Base-by-base conservation (phyloP, 2,329 filamentous ascomycete species). In the Dactylella cylindrospora region DNA sequence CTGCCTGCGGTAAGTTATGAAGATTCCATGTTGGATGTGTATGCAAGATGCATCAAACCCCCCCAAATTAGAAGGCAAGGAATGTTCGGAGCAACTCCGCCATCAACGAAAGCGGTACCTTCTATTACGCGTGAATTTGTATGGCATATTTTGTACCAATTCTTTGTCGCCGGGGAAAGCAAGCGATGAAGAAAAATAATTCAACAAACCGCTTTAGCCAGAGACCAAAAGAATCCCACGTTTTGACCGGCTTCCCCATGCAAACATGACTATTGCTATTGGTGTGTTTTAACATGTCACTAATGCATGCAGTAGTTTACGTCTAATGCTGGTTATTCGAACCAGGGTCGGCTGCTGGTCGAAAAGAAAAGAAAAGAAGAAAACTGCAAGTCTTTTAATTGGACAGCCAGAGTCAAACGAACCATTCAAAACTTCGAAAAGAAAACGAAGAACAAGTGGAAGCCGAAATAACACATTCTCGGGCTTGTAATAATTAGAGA, bases 51-150 rank as follows among this genome's bases (percentile, higher is more conserved):
- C 49, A 47, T 41, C 52, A 20, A 22, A 12, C 19, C 36, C 20
- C 36, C 50, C 45, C 55, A 43, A 52, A 33, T 23, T 29, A 62
- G 57, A 62, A 62, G 57, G 55, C 53, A 47, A 61, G 47, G 57
- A 62, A 62, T 62, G 57, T 62, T 62, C 57, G 57, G 57, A 62
- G 54, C 57, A 44, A 45, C 57, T 62, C 57, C 57, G 57, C 57
- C 57, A 26, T 62, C 49, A 44, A 54, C 49, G 49, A 43, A 62
- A 44, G 32, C 57, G 43, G 57, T 54, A 54, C 57, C 44, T 53
- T 15, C 31, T 29, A 10, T 35, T 26, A 35, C 31, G 12, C 44
- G 26, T 43, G 22, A 29, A 50, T 25, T 35, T 54, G 29, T 50
- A 47, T 45, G 36, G 17, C n/a, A 38, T 20, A 17, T 29, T 29